These are phyloP conservation scores for Piloderma croceum DNA, from an alignment of 768 basidiomycete species.

Conservation along the genomic window DNA sequence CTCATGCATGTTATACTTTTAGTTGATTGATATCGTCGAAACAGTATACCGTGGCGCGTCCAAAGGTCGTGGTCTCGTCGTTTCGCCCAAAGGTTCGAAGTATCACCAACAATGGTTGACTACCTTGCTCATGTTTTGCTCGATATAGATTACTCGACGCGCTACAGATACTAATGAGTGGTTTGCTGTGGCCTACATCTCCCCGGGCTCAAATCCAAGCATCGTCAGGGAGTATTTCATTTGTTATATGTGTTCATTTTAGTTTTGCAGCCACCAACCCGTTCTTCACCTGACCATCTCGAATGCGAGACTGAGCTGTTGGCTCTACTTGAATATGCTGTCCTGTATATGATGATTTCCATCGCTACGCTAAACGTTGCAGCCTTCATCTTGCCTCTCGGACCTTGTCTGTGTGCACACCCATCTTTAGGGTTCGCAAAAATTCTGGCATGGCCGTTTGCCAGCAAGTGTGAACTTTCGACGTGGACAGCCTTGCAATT, in stretches of 20 bases:
- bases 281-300: no score
- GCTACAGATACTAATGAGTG: constrained; percentile 59
- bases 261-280: no score
- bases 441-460: no score
- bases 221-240: constrained; percentile 46
- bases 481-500: no score
- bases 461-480: no score
- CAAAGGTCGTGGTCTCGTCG: constrained; percentile 95
- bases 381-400: no score
- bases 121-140: constrained; percentile 1
- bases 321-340: no score
- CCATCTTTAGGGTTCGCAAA: no score
- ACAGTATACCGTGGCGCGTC: constrained; percentile 98
- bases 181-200: not conserved
- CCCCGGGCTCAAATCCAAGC: constrained; percentile 12
- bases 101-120: not conserved
- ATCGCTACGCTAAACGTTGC: no score
- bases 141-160: constrained; percentile 68
- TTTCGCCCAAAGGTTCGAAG: constrained; percentile 83
- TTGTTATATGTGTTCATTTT: constrained; percentile 39
- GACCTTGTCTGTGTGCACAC: no score
- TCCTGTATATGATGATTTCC: no score
- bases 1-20: not conserved
- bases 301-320: no score
- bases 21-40: constrained; percentile 97